Conservation (phyloP, 2,329 filamentous ascomycete genomes). For the Mariannaea sp. region DNA sequence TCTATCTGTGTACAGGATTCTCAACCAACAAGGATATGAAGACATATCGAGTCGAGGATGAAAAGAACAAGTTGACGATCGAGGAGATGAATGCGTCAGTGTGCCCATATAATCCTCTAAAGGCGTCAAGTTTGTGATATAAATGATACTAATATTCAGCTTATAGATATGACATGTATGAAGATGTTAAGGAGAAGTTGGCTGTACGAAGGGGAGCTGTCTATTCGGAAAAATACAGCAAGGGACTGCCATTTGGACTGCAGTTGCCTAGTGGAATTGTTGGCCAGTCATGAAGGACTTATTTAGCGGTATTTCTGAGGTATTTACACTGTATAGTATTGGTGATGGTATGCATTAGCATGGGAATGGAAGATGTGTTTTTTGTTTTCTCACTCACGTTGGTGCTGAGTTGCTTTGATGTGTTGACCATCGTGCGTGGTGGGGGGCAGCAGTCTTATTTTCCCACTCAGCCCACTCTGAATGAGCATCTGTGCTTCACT, state of each 20-base stretch:
- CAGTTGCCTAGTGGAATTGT: conserved; percentile 17
- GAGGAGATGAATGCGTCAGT: conserved; percentile 70
- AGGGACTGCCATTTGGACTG: conserved; percentile 13
- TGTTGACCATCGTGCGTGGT: neutral
- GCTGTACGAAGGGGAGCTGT: conserved; percentile 32
- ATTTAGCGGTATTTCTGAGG: conserved; percentile 1
- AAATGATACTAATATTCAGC: neutral
- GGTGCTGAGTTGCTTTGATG: neutral
- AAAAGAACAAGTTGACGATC: conserved; percentile 66
- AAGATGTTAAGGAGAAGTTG: conserved; percentile 57
- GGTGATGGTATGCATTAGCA: too few species aligned
- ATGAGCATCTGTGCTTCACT: too few species aligned
- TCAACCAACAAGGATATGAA: conserved; percentile 61
- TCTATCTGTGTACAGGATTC: conserved; percentile 52
- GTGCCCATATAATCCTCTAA: too few species aligned
- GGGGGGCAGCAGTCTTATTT: conserved; percentile 2
- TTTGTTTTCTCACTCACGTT: too few species aligned
- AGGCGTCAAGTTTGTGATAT: rapidly evolving
- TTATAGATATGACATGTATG: conserved; percentile 61
- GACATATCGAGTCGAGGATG: conserved; percentile 66
- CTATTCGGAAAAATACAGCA: conserved; percentile 9
- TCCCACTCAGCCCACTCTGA: neutral
- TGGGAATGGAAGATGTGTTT: too few species aligned
- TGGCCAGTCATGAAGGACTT: conserved; percentile 1
- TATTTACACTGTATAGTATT: too few species aligned